Evolutionary conservation across 805 yeast genomes (phyloP).

Genomic region (Wickerhamiella brachini): DNA sequence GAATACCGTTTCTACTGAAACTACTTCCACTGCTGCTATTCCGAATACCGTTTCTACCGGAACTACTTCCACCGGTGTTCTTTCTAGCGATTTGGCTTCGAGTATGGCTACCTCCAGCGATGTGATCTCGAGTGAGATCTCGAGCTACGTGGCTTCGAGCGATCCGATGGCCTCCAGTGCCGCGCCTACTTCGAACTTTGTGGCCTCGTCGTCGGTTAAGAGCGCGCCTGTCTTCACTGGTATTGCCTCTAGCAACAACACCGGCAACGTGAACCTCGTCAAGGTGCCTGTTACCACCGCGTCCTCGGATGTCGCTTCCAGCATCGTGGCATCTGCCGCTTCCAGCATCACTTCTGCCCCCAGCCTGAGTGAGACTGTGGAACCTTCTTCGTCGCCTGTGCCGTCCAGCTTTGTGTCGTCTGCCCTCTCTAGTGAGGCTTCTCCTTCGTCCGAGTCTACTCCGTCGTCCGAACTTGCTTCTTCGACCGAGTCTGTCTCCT

Average conservation of each 20-base stretch:
- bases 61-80: background rate
- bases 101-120: no score
- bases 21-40: background rate
- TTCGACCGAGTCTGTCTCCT: background rate
- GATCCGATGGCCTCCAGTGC: no score
- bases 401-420: no score
- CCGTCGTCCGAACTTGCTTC: background rate
- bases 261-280: background rate
- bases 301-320: background rate
- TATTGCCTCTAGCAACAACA: background rate
- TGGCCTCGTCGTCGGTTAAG: no score
- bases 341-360: no score
- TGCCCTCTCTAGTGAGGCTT: no score
- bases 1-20: background rate
- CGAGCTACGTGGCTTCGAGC: background rate
- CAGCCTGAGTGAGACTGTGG: no score
- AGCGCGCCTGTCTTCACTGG: background rate
- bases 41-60: background rate
- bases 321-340: background rate
- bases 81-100: no score
- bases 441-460: background rate
- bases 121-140: background rate
- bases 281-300: background rate
- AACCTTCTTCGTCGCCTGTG: no score
- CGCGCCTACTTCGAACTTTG: no score